These are phyloP conservation scores for Angomonas deanei DNA, from an alignment of 208 protist species.

Conservation along the genomic window DNA sequence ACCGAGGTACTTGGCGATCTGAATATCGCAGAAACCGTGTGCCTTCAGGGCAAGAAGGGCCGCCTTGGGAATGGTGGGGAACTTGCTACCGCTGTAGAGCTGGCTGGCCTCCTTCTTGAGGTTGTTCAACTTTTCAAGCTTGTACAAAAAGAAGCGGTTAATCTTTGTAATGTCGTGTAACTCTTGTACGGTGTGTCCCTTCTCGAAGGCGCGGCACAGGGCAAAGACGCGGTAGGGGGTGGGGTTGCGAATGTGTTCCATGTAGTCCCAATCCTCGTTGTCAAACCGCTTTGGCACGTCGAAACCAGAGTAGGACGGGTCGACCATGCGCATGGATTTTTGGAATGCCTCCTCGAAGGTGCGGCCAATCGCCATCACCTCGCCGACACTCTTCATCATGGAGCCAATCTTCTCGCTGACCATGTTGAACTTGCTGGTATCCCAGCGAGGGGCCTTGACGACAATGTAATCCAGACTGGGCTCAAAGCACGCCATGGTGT, in stretches of 20 bases:
- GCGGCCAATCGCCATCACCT: slow-evolving; percentile 98
- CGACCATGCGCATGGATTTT: slow-evolving; percentile 96
- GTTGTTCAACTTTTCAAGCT: slow-evolving; percentile 88
- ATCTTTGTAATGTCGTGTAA: slow-evolving; percentile 94
- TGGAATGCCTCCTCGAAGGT: slow-evolving; percentile 98
- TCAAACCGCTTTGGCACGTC: slow-evolving; percentile 58
- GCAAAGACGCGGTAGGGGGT: slow-evolving; percentile 86
- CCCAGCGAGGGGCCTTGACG: slow-evolving; percentile 95
- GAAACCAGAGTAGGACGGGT: slow-evolving; percentile 85
- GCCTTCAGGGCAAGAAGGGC: slow-evolving; percentile 80
- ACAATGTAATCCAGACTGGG: slow-evolving; percentile 97
- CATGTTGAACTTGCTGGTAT: slow-evolving; percentile 96
- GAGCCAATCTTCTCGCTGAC: slow-evolving; percentile 90
- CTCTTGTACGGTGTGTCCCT: slow-evolving; percentile 85
- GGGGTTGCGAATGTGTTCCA: slow-evolving; percentile 60
- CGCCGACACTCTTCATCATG: slow-evolving; percentile 97
- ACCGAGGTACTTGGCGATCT: slow-evolving; percentile 76
- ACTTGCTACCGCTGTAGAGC: slow-evolving; percentile 14
- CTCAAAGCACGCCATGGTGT: slow-evolving; percentile 97
- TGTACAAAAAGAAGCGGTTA: slow-evolving; percentile 96
- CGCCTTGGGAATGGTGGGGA: slow-evolving; percentile 39
- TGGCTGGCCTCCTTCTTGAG: slow-evolving; percentile 30
- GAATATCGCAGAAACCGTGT: slow-evolving; percentile 94
- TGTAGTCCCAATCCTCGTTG: slow-evolving; percentile 69
- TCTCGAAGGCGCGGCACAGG: slow-evolving; percentile 67